Evolutionary conservation across 495 filamentous ascomycete genomes (phyloP).

Genomic region (Cetradonia linearis): DNA sequence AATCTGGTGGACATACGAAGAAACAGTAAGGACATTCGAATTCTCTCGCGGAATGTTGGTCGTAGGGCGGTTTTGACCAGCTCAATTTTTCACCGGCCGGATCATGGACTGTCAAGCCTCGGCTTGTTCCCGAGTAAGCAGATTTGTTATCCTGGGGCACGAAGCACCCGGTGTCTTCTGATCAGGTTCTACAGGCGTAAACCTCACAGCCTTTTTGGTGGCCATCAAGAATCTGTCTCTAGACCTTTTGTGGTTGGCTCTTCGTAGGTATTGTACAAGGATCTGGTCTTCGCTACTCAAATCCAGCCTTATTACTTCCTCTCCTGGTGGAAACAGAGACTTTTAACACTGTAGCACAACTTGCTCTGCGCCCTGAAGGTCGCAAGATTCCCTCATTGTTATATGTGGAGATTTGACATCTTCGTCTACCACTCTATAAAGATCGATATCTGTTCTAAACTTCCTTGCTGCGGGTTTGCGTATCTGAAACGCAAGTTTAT

Average conservation of each 20-base stretch:
- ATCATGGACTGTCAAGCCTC: conserved; percentile 1
- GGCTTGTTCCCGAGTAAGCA: conserved; percentile 1
- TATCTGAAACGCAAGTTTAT: conserved; percentile 22
- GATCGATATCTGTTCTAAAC: conserved; percentile 4
- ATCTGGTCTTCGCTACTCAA: not conserved
- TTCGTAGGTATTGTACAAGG: conserved; percentile 20
- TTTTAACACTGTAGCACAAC: not conserved
- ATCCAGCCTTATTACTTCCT: not conserved
- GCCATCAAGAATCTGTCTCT: not conserved
- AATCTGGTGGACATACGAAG: conserved; percentile 20
- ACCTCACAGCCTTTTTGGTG: not conserved
- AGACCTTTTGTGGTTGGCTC: conserved; percentile 17
- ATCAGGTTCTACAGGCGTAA: not conserved
- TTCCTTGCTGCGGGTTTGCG: conserved; percentile 20
- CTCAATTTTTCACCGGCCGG: conserved; percentile 4
- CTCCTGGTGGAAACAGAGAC: not conserved
- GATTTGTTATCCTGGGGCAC: not conserved
- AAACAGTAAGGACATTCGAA: conserved; percentile 26
- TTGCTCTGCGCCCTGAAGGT: not conserved
- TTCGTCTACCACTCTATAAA: not conserved
- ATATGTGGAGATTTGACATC: conserved; percentile 1
- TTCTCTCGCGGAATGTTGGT: not conserved
- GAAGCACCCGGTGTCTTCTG: not conserved
- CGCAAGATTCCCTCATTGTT: not conserved
- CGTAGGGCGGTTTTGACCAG: conserved; percentile 7